Evolutionary conservation across 169 alveolate genomes (phyloP).

Genomic region (Theileria equi): DNA sequence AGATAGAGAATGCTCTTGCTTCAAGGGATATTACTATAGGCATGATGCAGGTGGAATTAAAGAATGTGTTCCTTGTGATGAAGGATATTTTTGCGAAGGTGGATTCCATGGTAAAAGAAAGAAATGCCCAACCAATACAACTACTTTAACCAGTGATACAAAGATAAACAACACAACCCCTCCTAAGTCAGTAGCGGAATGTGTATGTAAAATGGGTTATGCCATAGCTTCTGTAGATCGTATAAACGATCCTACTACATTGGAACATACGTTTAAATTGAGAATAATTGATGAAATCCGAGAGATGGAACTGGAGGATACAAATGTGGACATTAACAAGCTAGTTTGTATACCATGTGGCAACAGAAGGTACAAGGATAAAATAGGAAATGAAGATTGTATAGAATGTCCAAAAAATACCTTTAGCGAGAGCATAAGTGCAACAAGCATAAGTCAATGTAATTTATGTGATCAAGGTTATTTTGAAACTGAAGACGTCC

Average conservation of each 20-base stretch:
- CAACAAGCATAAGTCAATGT: constrained; percentile 55
- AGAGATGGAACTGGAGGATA: not conserved
- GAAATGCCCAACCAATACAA: constrained; percentile 71
- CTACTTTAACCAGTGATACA: constrained; percentile 17
- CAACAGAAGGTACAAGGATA: constrained; percentile 22
- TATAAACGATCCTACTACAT: not conserved
- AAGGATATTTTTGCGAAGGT: constrained; percentile 71
- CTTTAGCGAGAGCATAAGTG: constrained; percentile 26
- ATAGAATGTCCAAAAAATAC: constrained; percentile 56
- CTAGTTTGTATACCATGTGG: constrained; percentile 51
- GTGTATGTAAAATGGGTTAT: constrained; percentile 75
- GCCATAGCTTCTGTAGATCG: constrained; percentile 11
- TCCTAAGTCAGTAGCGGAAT: constrained; percentile 54
- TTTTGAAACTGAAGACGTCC: constrained; percentile 63
- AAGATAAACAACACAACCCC: not conserved
- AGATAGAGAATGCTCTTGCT: constrained; percentile 67
- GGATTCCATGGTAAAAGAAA: constrained; percentile 58
- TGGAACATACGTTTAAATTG: constrained; percentile 10
- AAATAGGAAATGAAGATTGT: constrained; percentile 27
- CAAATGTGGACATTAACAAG: constrained; percentile 3
- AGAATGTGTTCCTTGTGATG: constrained; percentile 69
- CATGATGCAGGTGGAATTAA: constrained; percentile 51
- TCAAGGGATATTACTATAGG: constrained; percentile 65
- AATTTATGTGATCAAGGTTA: constrained; percentile 72
- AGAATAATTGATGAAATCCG: constrained; percentile 6